Base-by-base conservation (phyloP, 2,329 filamentous ascomycete genomes). In the Stagonosporopsis tanaceti region DNA sequence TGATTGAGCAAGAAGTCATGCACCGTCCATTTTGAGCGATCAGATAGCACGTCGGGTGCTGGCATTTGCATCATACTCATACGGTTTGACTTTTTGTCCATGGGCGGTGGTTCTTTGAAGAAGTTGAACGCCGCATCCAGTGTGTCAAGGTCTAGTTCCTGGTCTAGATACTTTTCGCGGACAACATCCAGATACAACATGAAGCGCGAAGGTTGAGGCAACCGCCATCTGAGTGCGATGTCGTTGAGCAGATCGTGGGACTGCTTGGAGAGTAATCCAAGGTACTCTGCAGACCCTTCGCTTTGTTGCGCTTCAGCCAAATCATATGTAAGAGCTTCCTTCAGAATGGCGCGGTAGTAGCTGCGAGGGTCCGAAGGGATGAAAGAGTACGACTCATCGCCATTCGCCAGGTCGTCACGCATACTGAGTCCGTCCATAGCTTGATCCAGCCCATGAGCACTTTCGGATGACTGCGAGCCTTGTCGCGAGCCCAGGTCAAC, bases 221-320 rank as follows among this genome's bases (percentile, higher is more conserved):
- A 84, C 47, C 95, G 89, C 95, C 95, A 99, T 68, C 93, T 87
- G 61, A 92, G 81, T 57, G 89, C 91, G 55, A 97, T 84, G 75
- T 98, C 94, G 59, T 89, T 90, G 61, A 99, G 78, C 42, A 99
- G 80, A 53, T 97, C 93, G 46, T 87, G 84, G 2, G 92, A 95
- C 60, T 90, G 86, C 67, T 89, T 91, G 1, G 92, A 95, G 20
- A 89, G 70, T 20, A 89, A 64, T 6, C 80, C 80, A 11, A 77
- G 80, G 14, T 79, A 78, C 60, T 81, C 80, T 9, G 78, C 77
- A 60, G 85, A 79, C 32, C 83, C 74, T 28, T 83, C 80, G 25
- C 47, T 53, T 2, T 59, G 56, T 42, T 59, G 40, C 15, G 81
- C 76, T 64, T 87, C 84, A 50, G 80, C 80, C 34, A 89, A 68